Evolutionary conservation across 2,329 filamentous ascomycete species (phyloP).

Genomic region (Trichoderma koningiopsis): DNA sequence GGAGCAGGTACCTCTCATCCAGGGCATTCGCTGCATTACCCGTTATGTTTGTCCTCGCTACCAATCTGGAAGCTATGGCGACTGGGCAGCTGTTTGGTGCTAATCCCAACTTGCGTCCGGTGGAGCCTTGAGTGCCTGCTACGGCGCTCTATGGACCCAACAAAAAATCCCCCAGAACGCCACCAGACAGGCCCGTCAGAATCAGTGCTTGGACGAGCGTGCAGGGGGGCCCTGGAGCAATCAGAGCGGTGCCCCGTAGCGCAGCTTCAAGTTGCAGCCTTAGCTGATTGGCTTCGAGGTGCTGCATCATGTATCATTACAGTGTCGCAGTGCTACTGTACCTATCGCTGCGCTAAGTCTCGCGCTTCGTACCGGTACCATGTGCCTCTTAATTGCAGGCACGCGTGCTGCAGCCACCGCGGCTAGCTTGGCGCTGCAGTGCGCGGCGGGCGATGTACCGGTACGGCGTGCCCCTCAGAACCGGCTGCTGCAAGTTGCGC

Average conservation of each 20-base stretch:
- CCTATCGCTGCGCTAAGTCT: background rate
- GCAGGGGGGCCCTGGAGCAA: constrained; percentile 5
- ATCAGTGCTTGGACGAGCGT: background rate
- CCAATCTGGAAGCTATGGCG: background rate
- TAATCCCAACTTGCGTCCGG: background rate
- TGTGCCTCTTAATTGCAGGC: background rate
- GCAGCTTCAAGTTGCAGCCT: background rate
- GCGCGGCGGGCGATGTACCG: background rate
- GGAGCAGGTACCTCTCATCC: background rate
- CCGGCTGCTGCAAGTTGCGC: background rate
- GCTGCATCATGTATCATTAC: background rate
- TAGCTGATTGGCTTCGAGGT: background rate
- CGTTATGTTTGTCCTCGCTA: background rate
- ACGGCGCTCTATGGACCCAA: constrained; percentile 10
- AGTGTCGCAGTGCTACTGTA: background rate
- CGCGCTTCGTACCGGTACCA: background rate
- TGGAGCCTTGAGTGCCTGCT: background rate
- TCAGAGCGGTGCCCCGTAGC: background rate
- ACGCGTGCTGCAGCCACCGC: background rate
- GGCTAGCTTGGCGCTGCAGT: background rate
- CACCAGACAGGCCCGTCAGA: constrained; percentile 16
- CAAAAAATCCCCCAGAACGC: constrained; percentile 19
- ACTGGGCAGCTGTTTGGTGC: background rate
- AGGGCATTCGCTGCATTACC: background rate
- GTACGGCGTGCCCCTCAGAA: background rate